Evolutionary conservation across 2,329 filamentous ascomycete genomes (phyloP).

Genomic region (Pyricularia grisea): DNA sequence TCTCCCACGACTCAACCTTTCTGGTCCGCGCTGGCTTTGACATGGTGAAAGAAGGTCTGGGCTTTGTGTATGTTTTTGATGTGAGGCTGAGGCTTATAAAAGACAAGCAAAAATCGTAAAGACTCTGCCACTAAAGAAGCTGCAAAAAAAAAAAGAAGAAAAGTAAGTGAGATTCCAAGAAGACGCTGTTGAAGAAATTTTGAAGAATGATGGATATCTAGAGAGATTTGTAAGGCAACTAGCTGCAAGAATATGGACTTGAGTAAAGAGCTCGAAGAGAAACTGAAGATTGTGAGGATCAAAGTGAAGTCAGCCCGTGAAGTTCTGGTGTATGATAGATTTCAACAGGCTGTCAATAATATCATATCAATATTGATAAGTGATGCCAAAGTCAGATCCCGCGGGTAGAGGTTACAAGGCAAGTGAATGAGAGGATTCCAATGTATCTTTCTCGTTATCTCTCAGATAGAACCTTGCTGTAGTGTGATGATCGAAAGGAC

Average conservation of each 20-base stretch:
- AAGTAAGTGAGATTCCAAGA: no score
- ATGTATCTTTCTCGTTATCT: neutral
- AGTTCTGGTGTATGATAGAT: neutral
- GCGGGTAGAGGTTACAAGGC: neutral
- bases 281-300: neutral
- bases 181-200: neutral
- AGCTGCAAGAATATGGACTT: neutral
- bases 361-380: neutral
- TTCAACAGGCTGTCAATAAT: neutral
- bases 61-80: neutral
- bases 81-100: no score
- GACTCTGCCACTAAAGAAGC: neutral
- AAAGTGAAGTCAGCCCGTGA: neutral
- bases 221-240: neutral
- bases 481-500: neutral
- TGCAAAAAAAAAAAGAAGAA: neutral
- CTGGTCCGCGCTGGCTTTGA: neutral
- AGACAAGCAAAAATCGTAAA: no score
- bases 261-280: neutral
- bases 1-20: constrained; percentile 6
- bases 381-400: neutral
- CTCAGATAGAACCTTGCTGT: no score
- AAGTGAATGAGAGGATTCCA: neutral
- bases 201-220: neutral
- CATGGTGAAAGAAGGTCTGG: neutral